Base-by-base conservation (phyloP, 1,284 basidiomycete species). In the Bjerkandera adusta region DNA sequence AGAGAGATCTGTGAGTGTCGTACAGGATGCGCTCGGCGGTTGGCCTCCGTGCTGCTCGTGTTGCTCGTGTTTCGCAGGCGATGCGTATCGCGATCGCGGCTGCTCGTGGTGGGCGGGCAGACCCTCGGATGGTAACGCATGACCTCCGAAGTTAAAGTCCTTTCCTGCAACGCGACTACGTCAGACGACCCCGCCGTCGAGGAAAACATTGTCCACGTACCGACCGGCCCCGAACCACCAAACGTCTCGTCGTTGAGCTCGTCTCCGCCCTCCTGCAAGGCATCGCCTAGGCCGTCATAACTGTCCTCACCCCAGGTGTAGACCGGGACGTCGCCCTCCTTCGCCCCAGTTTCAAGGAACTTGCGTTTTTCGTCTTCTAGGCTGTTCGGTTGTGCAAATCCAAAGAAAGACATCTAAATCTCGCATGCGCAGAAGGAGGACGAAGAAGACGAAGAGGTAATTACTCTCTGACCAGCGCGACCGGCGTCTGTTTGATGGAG, bases 241-340 rank as follows among this genome's bases (percentile, higher is more conserved):
- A 99, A 99, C 1, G 96, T 99, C 72, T 97, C 93, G 62, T 97
- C 92, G 67, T 97, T 97, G 57, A 93, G 65, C 54, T 94, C 92
- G 72, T 97, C 93, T 41, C 83, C 83, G 30, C 84, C 85, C 66
- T 98, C 96, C 58, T 89, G 83, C 49, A 97, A 77, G 48, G 82
- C 81, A 66, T 91, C 88, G 36, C 88, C 93, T 8, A 95, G 81
- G n/a, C 88, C 89, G 68, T 94, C 91, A 63, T 92, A 92, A 56
- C 83, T 85, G 39, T 92, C 91, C 57, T 89, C 87, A 16, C 89
- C 91, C 89, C 90, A 93, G 36, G 86, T 91, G 68, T 89, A 92
- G 42, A 89, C 85, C 4, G 83, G 80, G 54, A 97, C 75, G 69
- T 93, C 84, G 58, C 89, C 92, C 56, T 81, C 77, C 24, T 75